Conservation (phyloP, 2,329 filamentous ascomycete genomes). For the Helminthosporium solani region DNA sequence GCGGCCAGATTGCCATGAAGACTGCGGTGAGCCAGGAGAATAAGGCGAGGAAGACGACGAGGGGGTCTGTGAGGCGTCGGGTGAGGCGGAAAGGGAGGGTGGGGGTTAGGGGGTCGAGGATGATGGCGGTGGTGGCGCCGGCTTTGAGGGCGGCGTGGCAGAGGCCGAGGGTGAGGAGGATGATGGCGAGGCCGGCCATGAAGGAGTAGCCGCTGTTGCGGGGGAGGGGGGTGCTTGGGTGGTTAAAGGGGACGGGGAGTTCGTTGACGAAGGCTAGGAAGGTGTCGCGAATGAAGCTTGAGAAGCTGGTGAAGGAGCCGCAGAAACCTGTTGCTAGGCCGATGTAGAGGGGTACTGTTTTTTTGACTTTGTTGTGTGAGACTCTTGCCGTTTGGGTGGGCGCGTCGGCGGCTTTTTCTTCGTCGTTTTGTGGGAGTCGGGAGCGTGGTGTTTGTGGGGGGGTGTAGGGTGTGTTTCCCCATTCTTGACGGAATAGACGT, state of each 20-base stretch:
- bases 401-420: slow-evolving; percentile 33
- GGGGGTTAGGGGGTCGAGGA: slow-evolving; percentile 59
- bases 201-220: slow-evolving; percentile 78
- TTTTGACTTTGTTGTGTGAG: slow-evolving; percentile 61
- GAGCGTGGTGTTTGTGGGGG: slow-evolving; percentile 6
- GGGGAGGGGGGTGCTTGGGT: slow-evolving; percentile 41
- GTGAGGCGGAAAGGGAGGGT: slow-evolving; percentile 59
- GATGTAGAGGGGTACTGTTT: slow-evolving; percentile 84
- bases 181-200: slow-evolving; percentile 74
- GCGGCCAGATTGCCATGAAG: slow-evolving; percentile 70
- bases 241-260: slow-evolving; percentile 55
- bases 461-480: slow-evolving; percentile 47
- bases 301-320: slow-evolving; percentile 88
- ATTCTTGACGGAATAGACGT: slow-evolving; percentile 70
- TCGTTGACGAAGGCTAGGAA: slow-evolving; percentile 80
- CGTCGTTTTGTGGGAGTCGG: slow-evolving; percentile 37
- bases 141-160: slow-evolving; percentile 68
- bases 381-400: slow-evolving; percentile 50
- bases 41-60: slow-evolving; percentile 64
- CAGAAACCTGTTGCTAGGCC: slow-evolving; percentile 85
- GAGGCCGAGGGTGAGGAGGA: slow-evolving; percentile 70
- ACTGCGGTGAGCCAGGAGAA: slow-evolving; percentile 78
- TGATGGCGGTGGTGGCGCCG: slow-evolving; percentile 73
- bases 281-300: slow-evolving; percentile 75
- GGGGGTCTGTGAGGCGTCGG: slow-evolving; percentile 63